phyloP scores from a whole-genome alignment of 345 rosid species.

The Melaleuca quinquenervia region DNA sequence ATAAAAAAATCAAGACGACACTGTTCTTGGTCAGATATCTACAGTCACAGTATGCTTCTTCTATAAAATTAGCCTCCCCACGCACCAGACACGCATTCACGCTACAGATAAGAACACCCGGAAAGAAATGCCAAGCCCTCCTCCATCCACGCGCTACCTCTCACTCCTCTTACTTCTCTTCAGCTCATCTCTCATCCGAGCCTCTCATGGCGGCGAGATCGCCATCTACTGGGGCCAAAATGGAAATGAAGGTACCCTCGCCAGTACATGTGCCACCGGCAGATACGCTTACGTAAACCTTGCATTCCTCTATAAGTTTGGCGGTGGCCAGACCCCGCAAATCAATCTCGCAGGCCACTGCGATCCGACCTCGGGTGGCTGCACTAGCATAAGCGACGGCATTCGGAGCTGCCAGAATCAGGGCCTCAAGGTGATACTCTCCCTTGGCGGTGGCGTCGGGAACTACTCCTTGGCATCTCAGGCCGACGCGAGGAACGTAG shows the following conservation, averaged over 20 bases:
- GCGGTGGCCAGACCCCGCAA: conserved; percentile 33
- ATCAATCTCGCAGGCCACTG: conserved; percentile 59
- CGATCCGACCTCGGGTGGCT: conserved; percentile 26
- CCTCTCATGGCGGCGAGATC: conserved; percentile 14
- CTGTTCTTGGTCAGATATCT: neutral
- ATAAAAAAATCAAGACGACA: neutral
- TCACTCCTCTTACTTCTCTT: conserved; percentile 6
- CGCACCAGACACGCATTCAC: neutral
- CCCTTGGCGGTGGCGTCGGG: conserved; percentile 41
- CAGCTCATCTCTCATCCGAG: neutral
- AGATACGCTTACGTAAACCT: conserved; percentile 33
- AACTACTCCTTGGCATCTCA: conserved; percentile 27
- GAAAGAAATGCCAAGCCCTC: neutral
- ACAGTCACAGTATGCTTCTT: neutral
- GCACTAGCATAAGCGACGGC: conserved; percentile 15
- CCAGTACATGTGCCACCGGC: conserved; percentile 36
- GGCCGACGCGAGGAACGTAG: conserved; percentile 26
- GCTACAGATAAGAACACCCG: neutral
- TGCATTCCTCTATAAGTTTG: conserved; percentile 48
- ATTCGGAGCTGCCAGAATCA: conserved; percentile 27
- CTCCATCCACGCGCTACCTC: neutral
- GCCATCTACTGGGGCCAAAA: conserved; percentile 46
- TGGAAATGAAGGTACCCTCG: conserved; percentile 45
- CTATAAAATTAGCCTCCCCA: neutral
- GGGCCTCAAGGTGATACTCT: conserved; percentile 47